Evolutionary conservation across 352 stramenopile species (phyloP).

Genomic region (Plasmopara viticola): DNA sequence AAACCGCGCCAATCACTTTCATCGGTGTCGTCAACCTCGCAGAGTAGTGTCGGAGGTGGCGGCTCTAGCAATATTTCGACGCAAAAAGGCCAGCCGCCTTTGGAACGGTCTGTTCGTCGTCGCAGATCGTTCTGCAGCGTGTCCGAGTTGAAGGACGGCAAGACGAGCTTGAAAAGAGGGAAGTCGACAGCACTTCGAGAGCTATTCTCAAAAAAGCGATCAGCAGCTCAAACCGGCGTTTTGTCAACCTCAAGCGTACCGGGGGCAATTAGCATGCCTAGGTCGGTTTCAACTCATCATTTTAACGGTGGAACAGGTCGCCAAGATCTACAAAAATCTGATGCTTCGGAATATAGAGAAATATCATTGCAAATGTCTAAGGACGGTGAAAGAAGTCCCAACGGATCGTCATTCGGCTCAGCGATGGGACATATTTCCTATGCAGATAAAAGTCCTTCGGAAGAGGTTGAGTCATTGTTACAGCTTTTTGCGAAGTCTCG

Average conservation of each 20-base stretch:
- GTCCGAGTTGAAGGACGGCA: constrained; percentile 40
- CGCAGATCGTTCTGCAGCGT: constrained; percentile 68
- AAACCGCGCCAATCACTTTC: constrained; percentile 12
- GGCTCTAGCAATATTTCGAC: constrained; percentile 18
- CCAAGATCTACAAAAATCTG: constrained; percentile 11
- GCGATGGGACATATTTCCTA: constrained; percentile 3
- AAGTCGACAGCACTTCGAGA: constrained; percentile 43
- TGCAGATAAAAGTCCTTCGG: constrained; percentile 16
- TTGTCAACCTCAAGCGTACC: constrained; percentile 2
- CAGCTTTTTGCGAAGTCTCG: constrained; percentile 63
- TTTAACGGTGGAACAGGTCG: constrained; percentile 20
- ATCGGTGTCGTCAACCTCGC: constrained; percentile 19
- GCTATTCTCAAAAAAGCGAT: constrained; percentile 51
- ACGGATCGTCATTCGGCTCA: constrained; percentile 10
- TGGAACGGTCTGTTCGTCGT: constrained; percentile 45
- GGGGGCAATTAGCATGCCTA: constrained; percentile 12
- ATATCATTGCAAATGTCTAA: constrained; percentile 3
- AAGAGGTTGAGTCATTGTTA: constrained; percentile 55
- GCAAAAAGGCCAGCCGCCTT: constrained; percentile 19
- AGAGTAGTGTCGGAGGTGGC: constrained; percentile 17
- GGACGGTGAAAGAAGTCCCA: constrained; percentile 13
- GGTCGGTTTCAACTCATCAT: constrained; percentile 20
- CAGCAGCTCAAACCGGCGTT: constrained; percentile 16
- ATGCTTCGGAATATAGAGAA: constrained; percentile 15
- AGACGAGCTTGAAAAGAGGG: constrained; percentile 31